A percentile compares a stretch with the other conserved stretches of the same genome.
phyloP scores from a whole-genome alignment of 352 stramenopile genomes.

The Phytophthora cajani region DNA sequence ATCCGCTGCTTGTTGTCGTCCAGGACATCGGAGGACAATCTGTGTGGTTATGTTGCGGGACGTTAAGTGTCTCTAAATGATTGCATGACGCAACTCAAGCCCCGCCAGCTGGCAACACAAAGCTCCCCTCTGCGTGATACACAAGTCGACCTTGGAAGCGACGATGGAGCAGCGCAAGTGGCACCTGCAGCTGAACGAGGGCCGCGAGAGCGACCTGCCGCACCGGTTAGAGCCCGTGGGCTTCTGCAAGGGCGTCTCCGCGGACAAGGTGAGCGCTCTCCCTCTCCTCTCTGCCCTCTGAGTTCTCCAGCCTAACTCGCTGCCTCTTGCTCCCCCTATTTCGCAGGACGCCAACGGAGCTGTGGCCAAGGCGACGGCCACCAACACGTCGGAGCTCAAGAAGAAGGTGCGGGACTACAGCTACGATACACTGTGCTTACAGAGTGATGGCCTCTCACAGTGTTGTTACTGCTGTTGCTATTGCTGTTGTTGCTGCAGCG shows the following conservation, averaged over 20 bases:
- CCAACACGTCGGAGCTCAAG: slow-evolving; percentile 85
- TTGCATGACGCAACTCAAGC: not conserved
- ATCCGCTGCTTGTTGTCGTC: not conserved
- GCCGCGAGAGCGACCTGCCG: slow-evolving; percentile 74
- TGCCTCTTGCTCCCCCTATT: not conserved
- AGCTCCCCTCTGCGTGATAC: not conserved
- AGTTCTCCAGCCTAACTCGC: not conserved
- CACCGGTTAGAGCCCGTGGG: slow-evolving; percentile 70
- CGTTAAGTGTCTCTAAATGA: no score
- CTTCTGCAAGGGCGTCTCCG: slow-evolving; percentile 63
- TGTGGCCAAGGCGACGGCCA: slow-evolving; percentile 59
- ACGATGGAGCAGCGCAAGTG: slow-evolving; percentile 73
- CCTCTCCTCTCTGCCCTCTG: not conserved
- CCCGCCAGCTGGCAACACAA: not conserved
- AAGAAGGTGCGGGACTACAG: slow-evolving; percentile 68
- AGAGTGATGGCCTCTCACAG: slow-evolving; percentile 13
- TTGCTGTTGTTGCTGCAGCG: slow-evolving; percentile 46
- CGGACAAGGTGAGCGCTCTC: slow-evolving; percentile 52
- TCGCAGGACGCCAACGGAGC: slow-evolving; percentile 58
- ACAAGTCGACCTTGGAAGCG: not conserved
- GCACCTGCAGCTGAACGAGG: slow-evolving; percentile 79
- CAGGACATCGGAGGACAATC: not conserved
- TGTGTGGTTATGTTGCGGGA: not conserved
- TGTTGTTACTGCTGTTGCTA: not conserved
- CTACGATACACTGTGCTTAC: not conserved